These are phyloP conservation scores for Cryptococcus amylolentus DNA, from an alignment of 1,284 basidiomycete genomes.

Conservation along the genomic window DNA sequence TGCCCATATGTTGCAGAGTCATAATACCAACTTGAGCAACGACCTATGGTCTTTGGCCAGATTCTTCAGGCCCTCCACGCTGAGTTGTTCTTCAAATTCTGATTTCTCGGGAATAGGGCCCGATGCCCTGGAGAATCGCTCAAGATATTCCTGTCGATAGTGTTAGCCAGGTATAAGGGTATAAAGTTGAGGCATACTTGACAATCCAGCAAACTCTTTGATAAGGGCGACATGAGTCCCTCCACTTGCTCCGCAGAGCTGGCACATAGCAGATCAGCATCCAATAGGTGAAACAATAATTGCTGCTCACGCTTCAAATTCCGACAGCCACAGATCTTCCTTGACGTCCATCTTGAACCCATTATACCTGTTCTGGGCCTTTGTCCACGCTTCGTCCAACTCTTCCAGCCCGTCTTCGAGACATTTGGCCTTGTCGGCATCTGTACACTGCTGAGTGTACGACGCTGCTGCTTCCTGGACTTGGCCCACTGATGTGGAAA, in stretches of 20 bases:
- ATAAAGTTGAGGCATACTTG: conserved; percentile 11
- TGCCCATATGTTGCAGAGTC: conserved; percentile 41
- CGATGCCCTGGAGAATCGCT: conserved; percentile 21
- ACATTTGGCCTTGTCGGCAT: no score
- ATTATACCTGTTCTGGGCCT: conserved; percentile 73
- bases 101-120: conserved; percentile 20
- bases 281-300: background rate
- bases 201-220: conserved; percentile 57
- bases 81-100: conserved; percentile 26
- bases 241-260: conserved; percentile 70
- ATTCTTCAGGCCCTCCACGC: conserved; percentile 22
- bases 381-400: conserved; percentile 64
- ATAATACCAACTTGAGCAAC: conserved; percentile 5
- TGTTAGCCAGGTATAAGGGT: conserved; percentile 1
- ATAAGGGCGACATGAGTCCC: conserved; percentile 92
- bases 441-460: no score
- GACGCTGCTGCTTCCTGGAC: no score
- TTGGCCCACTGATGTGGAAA: no score
- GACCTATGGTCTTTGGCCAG: conserved; percentile 30
- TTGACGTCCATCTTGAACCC: conserved; percentile 82
- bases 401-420: conserved; percentile 17
- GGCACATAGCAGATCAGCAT: background rate
- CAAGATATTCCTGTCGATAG: conserved; percentile 27
- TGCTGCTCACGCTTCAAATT: conserved; percentile 74
- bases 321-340: conserved; percentile 91